phyloP scores from a whole-genome alignment of 2,329 filamentous ascomycete genomes.

The Ploettnerulaceae sp. region DNA sequence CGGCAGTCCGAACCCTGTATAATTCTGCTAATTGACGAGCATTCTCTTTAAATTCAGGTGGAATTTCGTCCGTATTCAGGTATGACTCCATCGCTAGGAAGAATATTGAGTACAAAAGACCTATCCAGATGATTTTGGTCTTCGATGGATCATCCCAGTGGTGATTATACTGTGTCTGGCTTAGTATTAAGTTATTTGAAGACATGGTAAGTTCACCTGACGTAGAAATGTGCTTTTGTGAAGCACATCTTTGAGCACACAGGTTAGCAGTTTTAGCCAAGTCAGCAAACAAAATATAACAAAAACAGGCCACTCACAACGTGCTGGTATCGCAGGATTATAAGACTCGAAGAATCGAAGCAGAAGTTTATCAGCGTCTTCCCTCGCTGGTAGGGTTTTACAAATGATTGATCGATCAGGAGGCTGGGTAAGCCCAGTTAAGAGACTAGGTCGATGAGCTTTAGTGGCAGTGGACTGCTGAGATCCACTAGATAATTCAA shows the following conservation, averaged over 20 bases:
- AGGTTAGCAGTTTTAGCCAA: background rate
- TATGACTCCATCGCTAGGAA: conserved; percentile 37
- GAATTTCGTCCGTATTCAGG: conserved; percentile 41
- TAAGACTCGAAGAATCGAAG: conserved; percentile 49
- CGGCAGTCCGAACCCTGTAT: conserved; percentile 47
- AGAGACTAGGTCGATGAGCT: conserved; percentile 25
- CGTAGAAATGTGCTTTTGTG: conserved; percentile 48
- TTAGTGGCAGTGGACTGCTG: conserved; percentile 2
- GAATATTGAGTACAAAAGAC: conserved; percentile 39
- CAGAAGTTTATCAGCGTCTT: conserved; percentile 45
- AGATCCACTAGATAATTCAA: conserved; percentile 33
- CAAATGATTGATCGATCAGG: conserved; percentile 42
- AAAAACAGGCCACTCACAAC: conserved; percentile 15
- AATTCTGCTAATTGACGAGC: conserved; percentile 43
- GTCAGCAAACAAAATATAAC: too few species aligned
- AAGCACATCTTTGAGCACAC: conserved; percentile 41
- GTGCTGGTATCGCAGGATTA: conserved; percentile 47
- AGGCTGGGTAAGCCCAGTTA: conserved; percentile 34
- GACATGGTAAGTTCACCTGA: conserved; percentile 30
- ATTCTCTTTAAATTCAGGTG: conserved; percentile 43
- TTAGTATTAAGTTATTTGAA: background rate
- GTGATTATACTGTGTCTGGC: conserved; percentile 36
- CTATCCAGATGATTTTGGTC: conserved; percentile 44
- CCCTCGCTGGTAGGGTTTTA: conserved; percentile 42
- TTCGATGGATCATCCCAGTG: conserved; percentile 43